Conservation (phyloP, 1,284 basidiomycete species). For the Ustilago nuda region DNA sequence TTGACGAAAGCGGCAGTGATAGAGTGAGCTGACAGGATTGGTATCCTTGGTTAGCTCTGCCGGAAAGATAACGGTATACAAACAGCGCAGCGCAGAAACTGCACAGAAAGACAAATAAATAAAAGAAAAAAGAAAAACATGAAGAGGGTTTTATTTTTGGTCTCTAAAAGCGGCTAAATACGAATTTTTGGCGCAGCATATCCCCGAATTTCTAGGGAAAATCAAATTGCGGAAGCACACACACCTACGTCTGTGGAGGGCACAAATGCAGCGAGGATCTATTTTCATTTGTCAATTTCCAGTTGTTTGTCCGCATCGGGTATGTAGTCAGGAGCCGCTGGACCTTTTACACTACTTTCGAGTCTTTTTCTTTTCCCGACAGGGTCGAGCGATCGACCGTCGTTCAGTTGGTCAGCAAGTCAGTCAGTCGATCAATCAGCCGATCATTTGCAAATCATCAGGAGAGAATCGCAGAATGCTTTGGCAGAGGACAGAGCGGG, state of each 20-base stretch:
- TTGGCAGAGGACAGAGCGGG: not conserved
- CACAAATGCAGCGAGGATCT: not conserved
- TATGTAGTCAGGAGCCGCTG: not conserved
- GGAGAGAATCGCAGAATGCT: not conserved
- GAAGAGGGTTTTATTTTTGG: not conserved
- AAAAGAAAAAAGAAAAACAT: not conserved
- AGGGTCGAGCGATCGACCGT: slow-evolving; percentile 2
- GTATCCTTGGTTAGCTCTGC: not conserved
- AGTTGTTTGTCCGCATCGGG: slow-evolving; percentile 15
- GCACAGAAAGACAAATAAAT: slow-evolving; percentile 3
- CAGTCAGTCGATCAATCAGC: not conserved
- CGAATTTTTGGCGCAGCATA: not conserved
- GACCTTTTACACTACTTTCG: not conserved
- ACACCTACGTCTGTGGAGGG: not conserved
- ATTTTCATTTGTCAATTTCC: not conserved
- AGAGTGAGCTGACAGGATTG: slow-evolving; percentile 1
- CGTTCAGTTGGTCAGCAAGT: not conserved
- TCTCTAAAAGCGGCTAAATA: slow-evolving; percentile 17
- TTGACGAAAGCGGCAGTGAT: not conserved
- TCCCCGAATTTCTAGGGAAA: not conserved
- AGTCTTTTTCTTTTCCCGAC: not conserved
- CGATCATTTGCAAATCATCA: slow-evolving; percentile 2
- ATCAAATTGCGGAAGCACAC: slow-evolving; percentile 4
- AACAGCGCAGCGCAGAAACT: slow-evolving; percentile 1
- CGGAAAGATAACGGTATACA: not conserved